Evolutionary conservation across 139 green algal species (phyloP).

Genomic region (Penium margaritaceum): DNA sequence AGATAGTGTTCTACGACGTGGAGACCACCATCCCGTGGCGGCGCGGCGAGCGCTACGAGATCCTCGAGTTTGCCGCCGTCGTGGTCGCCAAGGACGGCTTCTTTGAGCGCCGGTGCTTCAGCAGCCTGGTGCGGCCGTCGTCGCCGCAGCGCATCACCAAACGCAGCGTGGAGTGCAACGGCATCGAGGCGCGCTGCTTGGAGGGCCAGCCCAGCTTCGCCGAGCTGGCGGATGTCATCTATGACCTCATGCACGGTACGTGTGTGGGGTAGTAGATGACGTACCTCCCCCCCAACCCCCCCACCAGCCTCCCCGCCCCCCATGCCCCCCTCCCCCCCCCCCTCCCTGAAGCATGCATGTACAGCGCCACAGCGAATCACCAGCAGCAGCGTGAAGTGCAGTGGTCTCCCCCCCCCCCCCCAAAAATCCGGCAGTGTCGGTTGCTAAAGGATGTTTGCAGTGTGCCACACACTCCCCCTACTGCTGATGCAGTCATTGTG

Average conservation of each 20-base stretch:
- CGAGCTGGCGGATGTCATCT: conserved; percentile 31
- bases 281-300: too few species aligned
- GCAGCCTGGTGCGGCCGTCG: conserved; percentile 21
- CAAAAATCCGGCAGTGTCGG: too few species aligned
- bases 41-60: background rate
- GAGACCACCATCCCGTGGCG: conserved; percentile 28
- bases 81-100: conserved; percentile 19
- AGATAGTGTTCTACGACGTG: conserved; percentile 34
- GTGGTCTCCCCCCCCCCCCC: too few species aligned
- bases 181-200: conserved; percentile 17
- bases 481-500: too few species aligned
- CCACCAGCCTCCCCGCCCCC: too few species aligned
- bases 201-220: conserved; percentile 14
- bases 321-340: too few species aligned
- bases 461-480: too few species aligned
- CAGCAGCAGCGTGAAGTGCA: too few species aligned
- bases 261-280: too few species aligned
- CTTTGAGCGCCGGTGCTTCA: conserved; percentile 5
- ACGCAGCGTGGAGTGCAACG: conserved; percentile 19
- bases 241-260: conserved; percentile 28
- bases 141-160: background rate
- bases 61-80: conserved; percentile 33
- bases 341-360: too few species aligned
- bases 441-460: too few species aligned
- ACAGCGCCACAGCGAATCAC: too few species aligned